Percentiles rank a stretch among this genome's conserved stretches.
These are phyloP conservation scores for Sarocladiaceae sp. DNA, from an alignment of 2,329 filamentous ascomycete genomes.

Conservation along the genomic window DNA sequence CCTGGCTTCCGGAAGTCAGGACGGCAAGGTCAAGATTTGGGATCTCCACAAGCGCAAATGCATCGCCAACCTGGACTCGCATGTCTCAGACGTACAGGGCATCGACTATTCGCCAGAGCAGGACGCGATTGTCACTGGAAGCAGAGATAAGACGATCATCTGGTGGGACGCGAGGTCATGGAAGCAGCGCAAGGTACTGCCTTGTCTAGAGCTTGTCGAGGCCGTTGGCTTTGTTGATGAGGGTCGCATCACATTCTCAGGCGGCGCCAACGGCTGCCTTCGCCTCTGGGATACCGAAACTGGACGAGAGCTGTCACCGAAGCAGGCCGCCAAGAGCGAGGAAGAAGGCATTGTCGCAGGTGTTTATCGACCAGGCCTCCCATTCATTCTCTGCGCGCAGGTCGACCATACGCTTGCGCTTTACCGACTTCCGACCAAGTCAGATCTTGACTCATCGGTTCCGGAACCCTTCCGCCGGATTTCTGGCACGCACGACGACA, in stretches of 20 bases:
- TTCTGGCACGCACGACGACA: constrained; percentile 94
- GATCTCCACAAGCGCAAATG: constrained; percentile 79
- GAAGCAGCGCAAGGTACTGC: constrained; percentile 74
- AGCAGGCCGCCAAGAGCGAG: constrained; percentile 57
- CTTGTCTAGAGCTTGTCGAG: constrained; percentile 80
- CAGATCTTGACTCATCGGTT: constrained; percentile 25
- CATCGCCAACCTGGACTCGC: constrained; percentile 75
- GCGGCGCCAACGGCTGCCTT: constrained; percentile 74
- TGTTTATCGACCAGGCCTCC: constrained; percentile 57
- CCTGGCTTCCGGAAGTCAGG: constrained; percentile 86
- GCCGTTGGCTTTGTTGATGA: constrained; percentile 70
- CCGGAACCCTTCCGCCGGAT: constrained; percentile 63
- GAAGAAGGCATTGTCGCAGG: constrained; percentile 65
- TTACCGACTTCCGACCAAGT: constrained; percentile 46
- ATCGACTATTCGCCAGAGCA: constrained; percentile 73
- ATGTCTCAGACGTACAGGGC: constrained; percentile 88
- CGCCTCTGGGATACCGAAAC: constrained; percentile 76
- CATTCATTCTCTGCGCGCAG: constrained; percentile 75
- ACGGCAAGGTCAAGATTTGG: constrained; percentile 88
- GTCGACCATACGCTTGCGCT: constrained; percentile 83
- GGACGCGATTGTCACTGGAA: constrained; percentile 72
- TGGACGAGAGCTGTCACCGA: constrained; percentile 71
- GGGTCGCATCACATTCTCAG: constrained; percentile 71
- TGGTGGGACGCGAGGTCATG: constrained; percentile 85
- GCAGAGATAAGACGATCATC: constrained; percentile 89